Percentiles rank a stretch among this genome's conserved stretches.
Conservation (phyloP, 1,139 yeast genomes). For the Geotrichum europaeum region DNA sequence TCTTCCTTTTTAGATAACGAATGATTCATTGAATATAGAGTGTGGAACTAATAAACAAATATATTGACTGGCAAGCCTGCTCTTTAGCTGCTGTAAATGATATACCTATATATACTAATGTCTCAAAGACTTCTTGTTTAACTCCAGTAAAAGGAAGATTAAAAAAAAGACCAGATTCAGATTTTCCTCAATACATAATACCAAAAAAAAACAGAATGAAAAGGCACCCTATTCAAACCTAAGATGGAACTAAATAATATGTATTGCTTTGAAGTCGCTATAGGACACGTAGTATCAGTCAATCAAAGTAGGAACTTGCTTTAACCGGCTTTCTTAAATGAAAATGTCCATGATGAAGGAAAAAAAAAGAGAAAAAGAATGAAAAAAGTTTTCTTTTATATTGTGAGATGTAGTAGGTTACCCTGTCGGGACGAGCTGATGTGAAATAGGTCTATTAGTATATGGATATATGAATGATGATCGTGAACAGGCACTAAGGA, state of each 20-base stretch:
- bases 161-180: conserved; percentile 5
- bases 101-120: background rate
- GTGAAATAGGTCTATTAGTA: background rate
- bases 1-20: background rate
- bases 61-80: background rate
- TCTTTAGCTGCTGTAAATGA: background rate
- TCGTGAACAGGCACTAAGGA: background rate
- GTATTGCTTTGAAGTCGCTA: conserved; percentile 17
- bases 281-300: conserved; percentile 18
- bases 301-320: conserved; percentile 10
- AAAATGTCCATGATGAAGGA: conserved; percentile 10
- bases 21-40: background rate
- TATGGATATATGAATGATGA: background rate
- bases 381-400: background rate
- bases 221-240: background rate
- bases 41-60: background rate
- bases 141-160: conserved; percentile 9
- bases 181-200: conserved; percentile 4
- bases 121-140: conserved; percentile 19
- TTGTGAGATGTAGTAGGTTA: background rate
- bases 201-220: conserved; percentile 2
- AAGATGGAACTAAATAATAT: conserved; percentile 17
- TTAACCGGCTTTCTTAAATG: conserved; percentile 12
- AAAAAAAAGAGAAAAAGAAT: background rate
- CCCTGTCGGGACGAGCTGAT: conserved; percentile 3